These are phyloP conservation scores for Clathrus columnatus DNA, from an alignment of 768 basidiomycete species.

Conservation along the genomic window DNA sequence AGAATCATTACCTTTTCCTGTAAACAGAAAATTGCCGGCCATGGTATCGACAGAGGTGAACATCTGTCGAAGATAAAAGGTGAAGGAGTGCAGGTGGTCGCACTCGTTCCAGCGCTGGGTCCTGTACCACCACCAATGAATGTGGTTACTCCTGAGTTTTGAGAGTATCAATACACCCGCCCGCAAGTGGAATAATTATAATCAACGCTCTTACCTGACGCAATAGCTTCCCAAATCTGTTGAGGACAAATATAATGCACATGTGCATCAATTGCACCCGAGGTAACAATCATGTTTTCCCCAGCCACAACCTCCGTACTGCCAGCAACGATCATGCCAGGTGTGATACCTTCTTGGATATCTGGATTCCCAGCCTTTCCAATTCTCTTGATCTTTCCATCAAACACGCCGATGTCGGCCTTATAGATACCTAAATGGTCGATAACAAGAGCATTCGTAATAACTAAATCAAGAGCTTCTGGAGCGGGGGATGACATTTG, in stretches of 20 bases:
- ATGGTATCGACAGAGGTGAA: slow-evolving; percentile 83
- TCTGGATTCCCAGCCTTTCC: slow-evolving; percentile 99
- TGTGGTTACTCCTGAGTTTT: slow-evolving; percentile 66
- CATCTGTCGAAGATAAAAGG: slow-evolving; percentile 90
- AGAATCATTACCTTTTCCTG: slow-evolving; percentile 94
- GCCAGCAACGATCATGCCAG: slow-evolving; percentile 71
- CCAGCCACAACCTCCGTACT: slow-evolving; percentile 95
- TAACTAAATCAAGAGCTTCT: slow-evolving; percentile 80
- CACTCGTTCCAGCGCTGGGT: slow-evolving; percentile 80
- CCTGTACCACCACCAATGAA: slow-evolving; percentile 97
- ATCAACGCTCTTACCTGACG: slow-evolving; percentile 23
- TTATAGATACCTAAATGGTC: slow-evolving; percentile 94
- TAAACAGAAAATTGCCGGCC: slow-evolving; percentile 89
- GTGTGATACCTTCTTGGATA: slow-evolving; percentile 73
- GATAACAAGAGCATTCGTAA: slow-evolving; percentile 90
- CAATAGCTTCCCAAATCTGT: slow-evolving; percentile 77
- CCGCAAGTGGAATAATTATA: background rate
- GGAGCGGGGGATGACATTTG: slow-evolving; percentile 63
- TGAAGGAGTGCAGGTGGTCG: slow-evolving; percentile 91
- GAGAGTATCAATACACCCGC: slow-evolving; percentile 13
- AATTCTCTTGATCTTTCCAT: slow-evolving; percentile 73
- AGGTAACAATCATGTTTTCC: slow-evolving; percentile 88
- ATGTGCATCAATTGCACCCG: slow-evolving; percentile 88
- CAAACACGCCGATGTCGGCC: slow-evolving; percentile 92
- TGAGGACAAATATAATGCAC: slow-evolving; percentile 95